phyloP scores from a whole-genome alignment of 805 yeast genomes.

The Jamesozyma gamospora region DNA sequence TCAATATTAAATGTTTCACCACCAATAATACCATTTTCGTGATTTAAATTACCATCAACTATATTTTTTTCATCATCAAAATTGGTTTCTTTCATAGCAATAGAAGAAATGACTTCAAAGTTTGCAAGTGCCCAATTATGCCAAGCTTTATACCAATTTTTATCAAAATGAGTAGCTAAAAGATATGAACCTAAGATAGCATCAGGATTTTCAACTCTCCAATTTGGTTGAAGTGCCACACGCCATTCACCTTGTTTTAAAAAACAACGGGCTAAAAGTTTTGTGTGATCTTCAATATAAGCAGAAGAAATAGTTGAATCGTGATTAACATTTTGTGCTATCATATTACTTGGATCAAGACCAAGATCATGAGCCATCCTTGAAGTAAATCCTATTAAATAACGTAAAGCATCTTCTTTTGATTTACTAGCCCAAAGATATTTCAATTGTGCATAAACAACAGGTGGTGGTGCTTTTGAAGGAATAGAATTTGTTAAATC shows the following conservation, averaged over 20 bases:
- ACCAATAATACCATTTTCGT: constrained; percentile 10
- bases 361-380: constrained; percentile 83
- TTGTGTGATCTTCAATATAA: constrained; percentile 74
- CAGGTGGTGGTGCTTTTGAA: constrained; percentile 86
- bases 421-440: constrained; percentile 95
- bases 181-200: constrained; percentile 86
- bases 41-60: not conserved
- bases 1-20: constrained; percentile 21
- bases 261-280: constrained; percentile 80
- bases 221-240: constrained; percentile 59
- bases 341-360: constrained; percentile 72
- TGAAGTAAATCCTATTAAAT: constrained; percentile 80
- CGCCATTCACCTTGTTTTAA: constrained; percentile 98
- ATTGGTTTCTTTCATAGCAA: constrained; percentile 20
- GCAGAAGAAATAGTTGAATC: constrained; percentile 36
- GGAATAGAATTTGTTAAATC: constrained; percentile 36
- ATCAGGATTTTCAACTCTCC: constrained; percentile 73
- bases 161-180: constrained; percentile 86
- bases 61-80: constrained; percentile 7
- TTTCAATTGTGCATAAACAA: constrained; percentile 89
- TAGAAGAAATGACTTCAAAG: constrained; percentile 76
- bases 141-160: constrained; percentile 95
- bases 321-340: constrained; percentile 75
- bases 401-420: constrained; percentile 71
- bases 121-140: constrained; percentile 98